Base-by-base conservation (phyloP, 106 monocot genomes). In the Dioscorea zingiberensis region DNA sequence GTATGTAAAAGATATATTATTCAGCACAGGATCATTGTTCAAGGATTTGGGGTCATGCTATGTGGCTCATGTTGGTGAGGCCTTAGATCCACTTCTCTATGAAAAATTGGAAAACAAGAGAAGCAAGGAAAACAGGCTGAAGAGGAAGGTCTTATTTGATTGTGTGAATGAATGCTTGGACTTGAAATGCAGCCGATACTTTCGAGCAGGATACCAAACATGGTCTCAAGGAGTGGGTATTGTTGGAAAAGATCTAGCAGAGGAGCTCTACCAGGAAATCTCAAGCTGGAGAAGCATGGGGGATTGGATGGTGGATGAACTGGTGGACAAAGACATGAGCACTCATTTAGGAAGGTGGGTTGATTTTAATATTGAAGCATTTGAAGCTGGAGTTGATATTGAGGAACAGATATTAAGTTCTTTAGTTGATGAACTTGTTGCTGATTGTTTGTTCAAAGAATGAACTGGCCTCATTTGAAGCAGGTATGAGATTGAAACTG, bases 281-380 rank as follows among this genome's bases (percentile, higher is more conserved):
- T 84, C 72, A 22, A 65, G 71, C 15, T 88, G 78, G 83, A 77
- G 66, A 27, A 69, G 73, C 59, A 82, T 79, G 51, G 88, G 73
- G 44, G 91, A 88, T 29, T 79, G 82, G 67, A 84, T 88, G 83
- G 85, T 88, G 48, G 97, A 97, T 57, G 88, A 88, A 55, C 72
- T 97, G 27, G 91, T 97, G 29, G 88, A 92, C 21, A 77, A 66
- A 49, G 91, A 92, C 68, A 91, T 91, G 95, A 86, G 91, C 71
- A 74, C 47, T 55, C 59, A 75, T 23, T 67, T 82, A 44, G 98
- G 98, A 8, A 85, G 68, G 63, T 97, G 95, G 95, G 46, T 81
- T 22, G 70, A 91, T 63, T 88, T 88, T 49, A 83, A 91, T 58
- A 64, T 55, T 11, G 95, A 97, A 65, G 63, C 78, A 18, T 97